These are phyloP conservation scores for Naegleria gruberi DNA, from an alignment of 208 protist genomes.

Conservation along the genomic window DNA sequence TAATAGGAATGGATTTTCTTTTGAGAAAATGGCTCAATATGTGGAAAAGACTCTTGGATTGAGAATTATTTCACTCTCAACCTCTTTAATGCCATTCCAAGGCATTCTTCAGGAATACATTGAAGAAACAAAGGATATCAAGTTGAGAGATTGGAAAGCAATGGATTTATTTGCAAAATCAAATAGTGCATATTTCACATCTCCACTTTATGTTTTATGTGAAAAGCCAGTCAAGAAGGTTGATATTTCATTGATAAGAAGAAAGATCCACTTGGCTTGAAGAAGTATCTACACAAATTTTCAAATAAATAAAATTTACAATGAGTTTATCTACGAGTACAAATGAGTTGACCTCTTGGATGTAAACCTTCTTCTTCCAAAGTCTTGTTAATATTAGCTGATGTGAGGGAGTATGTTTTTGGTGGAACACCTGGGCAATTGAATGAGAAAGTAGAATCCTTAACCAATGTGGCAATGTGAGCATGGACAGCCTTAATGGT, in stretches of 20 bases:
- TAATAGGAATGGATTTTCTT: not conserved
- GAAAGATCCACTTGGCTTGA: not conserved
- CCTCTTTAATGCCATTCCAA: not conserved
- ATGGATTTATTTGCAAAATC: not conserved
- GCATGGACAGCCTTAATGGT: not conserved
- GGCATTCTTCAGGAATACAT: not conserved
- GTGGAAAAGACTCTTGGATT: not conserved
- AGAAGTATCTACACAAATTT: not conserved
- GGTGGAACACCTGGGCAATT: not conserved
- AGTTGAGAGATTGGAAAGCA: not conserved
- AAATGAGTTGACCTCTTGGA: conserved; percentile 11
- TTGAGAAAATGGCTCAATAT: not conserved
- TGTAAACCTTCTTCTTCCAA: not conserved
- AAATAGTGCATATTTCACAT: not conserved
- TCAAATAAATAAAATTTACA: not conserved
- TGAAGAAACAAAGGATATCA: not conserved
- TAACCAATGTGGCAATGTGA: not conserved
- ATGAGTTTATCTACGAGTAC: not conserved
- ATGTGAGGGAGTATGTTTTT: not conserved
- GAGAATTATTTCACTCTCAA: not conserved
- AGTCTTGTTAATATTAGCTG: not conserved
- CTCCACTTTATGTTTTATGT: not conserved
- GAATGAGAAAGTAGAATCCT: not conserved
- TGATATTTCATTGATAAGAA: not conserved
- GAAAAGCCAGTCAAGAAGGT: not conserved